A percentile compares a stretch with the other conserved stretches of the same genome.
These are phyloP conservation scores for Oryza nivara DNA, from an alignment of 176 grass and related monocot genomes.

Conservation along the genomic window DNA sequence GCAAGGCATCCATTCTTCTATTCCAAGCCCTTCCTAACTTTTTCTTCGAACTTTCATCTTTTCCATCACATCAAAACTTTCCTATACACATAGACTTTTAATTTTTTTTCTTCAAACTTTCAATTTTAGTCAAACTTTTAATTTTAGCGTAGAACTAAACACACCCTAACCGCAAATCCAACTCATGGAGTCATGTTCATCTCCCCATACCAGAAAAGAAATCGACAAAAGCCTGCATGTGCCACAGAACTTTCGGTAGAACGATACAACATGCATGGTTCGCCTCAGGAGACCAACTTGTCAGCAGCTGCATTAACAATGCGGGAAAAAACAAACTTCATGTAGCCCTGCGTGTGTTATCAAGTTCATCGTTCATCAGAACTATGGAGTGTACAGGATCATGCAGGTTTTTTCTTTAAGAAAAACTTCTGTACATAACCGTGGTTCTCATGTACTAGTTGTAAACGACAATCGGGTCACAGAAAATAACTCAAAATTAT, in stretches of 20 bases:
- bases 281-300: slow-evolving; percentile 31
- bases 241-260: slow-evolving; percentile 50
- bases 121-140: too few relatives aligned
- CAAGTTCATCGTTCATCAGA: neutral
- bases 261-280: slow-evolving; percentile 45
- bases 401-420: neutral
- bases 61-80: too few relatives aligned
- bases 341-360: slow-evolving; percentile 8
- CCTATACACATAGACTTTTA: too few relatives aligned
- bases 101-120: too few relatives aligned
- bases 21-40: neutral
- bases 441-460: neutral
- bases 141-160: too few relatives aligned
- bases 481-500: neutral
- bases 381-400: slow-evolving; percentile 14
- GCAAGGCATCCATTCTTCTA: neutral
- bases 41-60: too few relatives aligned
- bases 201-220: slow-evolving; percentile 13
- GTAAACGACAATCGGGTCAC: neutral
- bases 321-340: slow-evolving; percentile 16
- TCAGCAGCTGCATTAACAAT: slow-evolving; percentile 34
- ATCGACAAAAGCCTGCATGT: slow-evolving; percentile 36
- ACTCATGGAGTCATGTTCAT: neutral
- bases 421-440: neutral
- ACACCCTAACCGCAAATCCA: neutral